phyloP scores from a whole-genome alignment of 352 stramenopile genomes.

The Plasmopara halstedii region DNA sequence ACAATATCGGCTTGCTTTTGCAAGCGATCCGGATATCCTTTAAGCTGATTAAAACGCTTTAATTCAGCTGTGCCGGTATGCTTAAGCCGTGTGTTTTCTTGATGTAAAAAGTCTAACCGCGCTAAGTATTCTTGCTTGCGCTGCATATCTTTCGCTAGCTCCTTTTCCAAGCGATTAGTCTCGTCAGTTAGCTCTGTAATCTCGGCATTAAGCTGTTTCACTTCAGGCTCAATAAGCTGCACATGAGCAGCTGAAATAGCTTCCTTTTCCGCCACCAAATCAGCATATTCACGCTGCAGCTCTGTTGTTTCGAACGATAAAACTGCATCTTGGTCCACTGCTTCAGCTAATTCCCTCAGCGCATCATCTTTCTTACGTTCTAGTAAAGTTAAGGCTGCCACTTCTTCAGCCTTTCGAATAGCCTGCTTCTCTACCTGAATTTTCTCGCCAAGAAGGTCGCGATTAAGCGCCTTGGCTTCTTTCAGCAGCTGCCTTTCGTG shows the following conservation, averaged over 20 bases:
- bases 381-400: constrained; percentile 57
- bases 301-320: constrained; percentile 85
- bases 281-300: constrained; percentile 71
- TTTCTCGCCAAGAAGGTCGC: constrained; percentile 76
- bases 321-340: constrained; percentile 69
- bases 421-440: constrained; percentile 83
- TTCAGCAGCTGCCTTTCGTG: constrained; percentile 76
- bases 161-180: constrained; percentile 52
- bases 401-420: constrained; percentile 77
- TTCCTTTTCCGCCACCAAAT: constrained; percentile 66
- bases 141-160: constrained; percentile 62
- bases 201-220: constrained; percentile 62
- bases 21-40: constrained; percentile 74
- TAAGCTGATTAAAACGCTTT: constrained; percentile 57
- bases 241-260: constrained; percentile 68
- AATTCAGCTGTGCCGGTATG: constrained; percentile 31
- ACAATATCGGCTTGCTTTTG: constrained; percentile 83
- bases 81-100: constrained; percentile 60
- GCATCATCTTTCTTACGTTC: constrained; percentile 78
- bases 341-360: constrained; percentile 69
- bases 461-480: constrained; percentile 78
- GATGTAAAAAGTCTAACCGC: constrained; percentile 48
- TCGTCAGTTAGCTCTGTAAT: constrained; percentile 62
- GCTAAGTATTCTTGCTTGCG: constrained; percentile 55
- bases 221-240: constrained; percentile 78